Conservation (phyloP, 345 rosid genomes). For the Theobroma cacao region DNA sequence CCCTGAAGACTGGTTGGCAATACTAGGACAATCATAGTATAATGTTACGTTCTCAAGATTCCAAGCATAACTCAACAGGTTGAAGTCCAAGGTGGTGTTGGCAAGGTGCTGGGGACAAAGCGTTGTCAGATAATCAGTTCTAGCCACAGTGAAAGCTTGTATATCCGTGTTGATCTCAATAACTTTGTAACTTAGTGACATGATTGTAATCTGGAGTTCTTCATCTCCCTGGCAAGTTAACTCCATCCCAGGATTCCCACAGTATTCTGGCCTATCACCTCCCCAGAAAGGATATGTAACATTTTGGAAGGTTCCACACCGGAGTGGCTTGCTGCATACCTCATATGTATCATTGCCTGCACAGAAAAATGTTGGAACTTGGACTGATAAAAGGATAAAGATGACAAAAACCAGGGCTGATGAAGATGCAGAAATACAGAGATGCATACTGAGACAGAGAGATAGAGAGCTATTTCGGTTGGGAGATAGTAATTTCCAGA, state of each 20-base stretch:
- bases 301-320: background rate
- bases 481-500: background rate
- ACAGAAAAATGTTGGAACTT: background rate
- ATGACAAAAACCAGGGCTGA: background rate
- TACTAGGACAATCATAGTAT: background rate
- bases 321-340: background rate
- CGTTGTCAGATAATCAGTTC: background rate
- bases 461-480: background rate
- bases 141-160: background rate
- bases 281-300: background rate
- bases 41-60: background rate
- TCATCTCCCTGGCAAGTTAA: background rate
- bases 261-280: background rate
- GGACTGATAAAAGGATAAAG: background rate
- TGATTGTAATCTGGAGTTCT: background rate
- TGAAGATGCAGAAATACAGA: background rate
- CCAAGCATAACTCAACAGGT: background rate
- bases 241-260: background rate
- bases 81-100: constrained; percentile 4
- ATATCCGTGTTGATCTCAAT: background rate
- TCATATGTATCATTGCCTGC: background rate
- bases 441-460: background rate
- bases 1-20: background rate
- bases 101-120: background rate
- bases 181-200: background rate